These are phyloP conservation scores for Mucor racemosus DNA, from an alignment of 371 early-diverging fungal species.

Conservation along the genomic window DNA sequence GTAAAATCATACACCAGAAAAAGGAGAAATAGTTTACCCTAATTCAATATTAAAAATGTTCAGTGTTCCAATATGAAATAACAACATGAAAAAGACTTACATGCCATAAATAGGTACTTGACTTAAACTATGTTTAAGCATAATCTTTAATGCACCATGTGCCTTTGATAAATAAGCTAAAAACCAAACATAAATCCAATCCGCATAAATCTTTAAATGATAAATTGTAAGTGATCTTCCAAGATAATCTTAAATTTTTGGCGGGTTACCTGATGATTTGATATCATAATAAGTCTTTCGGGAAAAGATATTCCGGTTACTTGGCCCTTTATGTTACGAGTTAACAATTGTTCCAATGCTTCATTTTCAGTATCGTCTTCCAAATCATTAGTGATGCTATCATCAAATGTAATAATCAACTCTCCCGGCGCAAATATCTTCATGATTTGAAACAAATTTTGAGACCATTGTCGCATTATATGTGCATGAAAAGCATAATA, in stretches of 20 bases:
- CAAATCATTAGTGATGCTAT: slow-evolving; percentile 51
- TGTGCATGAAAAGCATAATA: slow-evolving; percentile 51
- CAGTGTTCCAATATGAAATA: not conserved
- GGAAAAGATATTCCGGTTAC: slow-evolving; percentile 52
- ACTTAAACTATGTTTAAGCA: slow-evolving; percentile 79
- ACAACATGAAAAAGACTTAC: slow-evolving; percentile 43
- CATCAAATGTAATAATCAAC: slow-evolving; percentile 64
- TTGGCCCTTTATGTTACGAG: slow-evolving; percentile 34
- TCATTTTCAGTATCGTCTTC: slow-evolving; percentile 20
- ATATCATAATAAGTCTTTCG: slow-evolving; percentile 60
- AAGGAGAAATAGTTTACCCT: slow-evolving; percentile 29
- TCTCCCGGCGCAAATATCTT: slow-evolving; percentile 68
- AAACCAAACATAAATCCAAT: slow-evolving; percentile 92
- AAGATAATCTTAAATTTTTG: not conserved
- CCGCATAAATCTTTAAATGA: slow-evolving; percentile 70
- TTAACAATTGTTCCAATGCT: slow-evolving; percentile 29
- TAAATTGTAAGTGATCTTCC: not conserved
- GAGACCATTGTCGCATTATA: slow-evolving; percentile 69
- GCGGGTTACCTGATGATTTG: slow-evolving; percentile 76
- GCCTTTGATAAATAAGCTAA: slow-evolving; percentile 67
- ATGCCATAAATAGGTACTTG: slow-evolving; percentile 85
- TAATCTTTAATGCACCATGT: slow-evolving; percentile 83
- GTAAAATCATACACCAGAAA: not conserved
- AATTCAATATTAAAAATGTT: slow-evolving; percentile 7
- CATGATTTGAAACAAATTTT: slow-evolving; percentile 61